Conservation (phyloP, 2,329 filamentous ascomycete genomes). For the Cryphonectria nitschkei region DNA sequence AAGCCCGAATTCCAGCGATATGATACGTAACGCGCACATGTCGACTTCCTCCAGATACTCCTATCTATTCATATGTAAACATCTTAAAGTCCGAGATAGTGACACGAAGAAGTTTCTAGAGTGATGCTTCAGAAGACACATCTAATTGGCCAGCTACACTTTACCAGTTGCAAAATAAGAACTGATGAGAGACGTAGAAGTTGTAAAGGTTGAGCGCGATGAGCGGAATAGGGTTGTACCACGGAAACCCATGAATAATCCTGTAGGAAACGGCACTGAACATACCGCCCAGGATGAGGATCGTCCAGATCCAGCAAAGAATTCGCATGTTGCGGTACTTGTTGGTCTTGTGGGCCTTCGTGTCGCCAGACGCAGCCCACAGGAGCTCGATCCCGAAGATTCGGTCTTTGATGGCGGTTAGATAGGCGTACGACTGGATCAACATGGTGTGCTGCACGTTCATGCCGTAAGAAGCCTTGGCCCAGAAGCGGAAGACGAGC, state of each 20-base stretch:
- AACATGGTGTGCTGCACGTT: constrained; percentile 48
- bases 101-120: neutral
- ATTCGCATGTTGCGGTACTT: constrained; percentile 49
- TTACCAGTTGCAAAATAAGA: constrained; percentile 41
- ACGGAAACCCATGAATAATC: constrained; percentile 39
- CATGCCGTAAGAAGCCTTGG: constrained; percentile 45
- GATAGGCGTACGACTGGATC: constrained; percentile 47
- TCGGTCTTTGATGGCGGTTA: constrained; percentile 47
- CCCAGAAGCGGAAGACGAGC: constrained; percentile 45
- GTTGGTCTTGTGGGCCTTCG: constrained; percentile 46
- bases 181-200: constrained; percentile 44
- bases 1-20: too few relatives aligned
- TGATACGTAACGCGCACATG: too few relatives aligned
- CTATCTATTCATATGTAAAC: neutral
- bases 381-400: constrained; percentile 44
- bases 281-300: constrained; percentile 39
- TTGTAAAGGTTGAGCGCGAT: constrained; percentile 45
- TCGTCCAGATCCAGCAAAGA: constrained; percentile 43
- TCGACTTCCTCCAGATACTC: too few relatives aligned
- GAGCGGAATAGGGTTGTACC: constrained; percentile 46
- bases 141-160: neutral
- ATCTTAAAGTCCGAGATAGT: neutral
- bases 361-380: constrained; percentile 45
- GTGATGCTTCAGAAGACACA: neutral
- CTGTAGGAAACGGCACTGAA: constrained; percentile 42